phyloP scores from a whole-genome alignment of 192 early-diverging fungal genomes.

The Coemansia sp. region DNA sequence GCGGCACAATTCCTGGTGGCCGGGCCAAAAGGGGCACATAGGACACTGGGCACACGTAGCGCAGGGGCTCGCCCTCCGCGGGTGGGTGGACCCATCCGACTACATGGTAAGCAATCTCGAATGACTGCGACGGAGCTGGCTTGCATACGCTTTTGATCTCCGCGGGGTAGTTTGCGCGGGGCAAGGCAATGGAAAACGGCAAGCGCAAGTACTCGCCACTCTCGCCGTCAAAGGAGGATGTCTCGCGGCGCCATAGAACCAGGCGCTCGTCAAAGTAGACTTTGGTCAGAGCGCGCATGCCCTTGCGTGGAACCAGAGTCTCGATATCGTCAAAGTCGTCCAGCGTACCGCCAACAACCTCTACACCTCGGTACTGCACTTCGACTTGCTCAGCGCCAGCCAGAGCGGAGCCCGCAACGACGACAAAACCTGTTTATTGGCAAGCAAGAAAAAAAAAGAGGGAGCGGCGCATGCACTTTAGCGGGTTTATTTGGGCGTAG shows the following conservation, averaged over 20 bases:
- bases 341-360: slow-evolving; percentile 45
- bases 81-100: slow-evolving; percentile 18
- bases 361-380: slow-evolving; percentile 44
- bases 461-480: background rate
- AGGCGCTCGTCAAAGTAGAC: slow-evolving; percentile 52
- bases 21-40: slow-evolving; percentile 23
- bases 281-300: slow-evolving; percentile 38
- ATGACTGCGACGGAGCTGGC: slow-evolving; percentile 41
- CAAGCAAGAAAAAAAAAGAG: background rate
- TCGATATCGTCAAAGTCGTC: slow-evolving; percentile 37
- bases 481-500: background rate
- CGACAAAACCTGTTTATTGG: slow-evolving; percentile 25
- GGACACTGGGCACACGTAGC: slow-evolving; percentile 6
- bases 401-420: slow-evolving; percentile 15
- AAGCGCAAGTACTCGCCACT: slow-evolving; percentile 1
- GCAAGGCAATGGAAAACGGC: slow-evolving; percentile 37
- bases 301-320: slow-evolving; percentile 26
- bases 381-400: slow-evolving; percentile 16
- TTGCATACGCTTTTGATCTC: slow-evolving; percentile 25
- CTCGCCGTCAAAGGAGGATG: background rate
- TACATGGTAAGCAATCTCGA: slow-evolving; percentile 48
- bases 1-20: slow-evolving; percentile 12
- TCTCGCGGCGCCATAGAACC: slow-evolving; percentile 28
- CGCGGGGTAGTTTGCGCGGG: slow-evolving; percentile 44
- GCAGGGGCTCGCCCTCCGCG: background rate